A percentile compares a stretch with the other conserved stretches of the same genome.
phyloP scores from a whole-genome alignment of 148 eudicot species.

The Cornus suecica region DNA sequence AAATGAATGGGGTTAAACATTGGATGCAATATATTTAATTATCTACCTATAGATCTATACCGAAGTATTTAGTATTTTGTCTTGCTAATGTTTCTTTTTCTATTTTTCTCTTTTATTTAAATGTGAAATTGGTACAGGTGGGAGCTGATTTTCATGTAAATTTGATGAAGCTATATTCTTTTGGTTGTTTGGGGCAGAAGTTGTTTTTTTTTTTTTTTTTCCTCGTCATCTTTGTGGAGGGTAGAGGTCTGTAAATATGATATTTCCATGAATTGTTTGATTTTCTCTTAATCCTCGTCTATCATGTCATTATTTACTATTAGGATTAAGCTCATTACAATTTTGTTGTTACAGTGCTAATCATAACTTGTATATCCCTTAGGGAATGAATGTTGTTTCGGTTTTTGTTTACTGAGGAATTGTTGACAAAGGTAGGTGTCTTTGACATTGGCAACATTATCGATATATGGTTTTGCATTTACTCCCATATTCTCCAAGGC shows the following conservation, averaged over 20 bases:
- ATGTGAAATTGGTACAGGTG: conserved; percentile 14
- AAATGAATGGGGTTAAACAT: too few relatives aligned
- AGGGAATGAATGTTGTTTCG: background rate
- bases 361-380: background rate
- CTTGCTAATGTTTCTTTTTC: too few relatives aligned
- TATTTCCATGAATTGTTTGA: background rate
- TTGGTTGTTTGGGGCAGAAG: background rate
- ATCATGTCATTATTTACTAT: background rate
- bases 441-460: too few relatives aligned
- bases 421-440: background rate
- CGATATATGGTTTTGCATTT: too few relatives aligned
- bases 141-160: conserved; percentile 7
- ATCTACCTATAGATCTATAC: too few relatives aligned
- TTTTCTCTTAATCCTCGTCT: background rate
- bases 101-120: background rate
- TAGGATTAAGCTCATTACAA: background rate
- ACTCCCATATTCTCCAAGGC: too few relatives aligned
- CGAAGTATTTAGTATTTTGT: too few relatives aligned
- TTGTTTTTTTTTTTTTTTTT: too few relatives aligned
- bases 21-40: too few relatives aligned
- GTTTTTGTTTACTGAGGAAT: conserved; percentile 1
- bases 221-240: background rate
- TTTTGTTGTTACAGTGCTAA: background rate
- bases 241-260: conserved; percentile 5
- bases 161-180: background rate